phyloP scores from a whole-genome alignment of 2,329 filamentous ascomycete species.

The Sarocladium strictum region DNA sequence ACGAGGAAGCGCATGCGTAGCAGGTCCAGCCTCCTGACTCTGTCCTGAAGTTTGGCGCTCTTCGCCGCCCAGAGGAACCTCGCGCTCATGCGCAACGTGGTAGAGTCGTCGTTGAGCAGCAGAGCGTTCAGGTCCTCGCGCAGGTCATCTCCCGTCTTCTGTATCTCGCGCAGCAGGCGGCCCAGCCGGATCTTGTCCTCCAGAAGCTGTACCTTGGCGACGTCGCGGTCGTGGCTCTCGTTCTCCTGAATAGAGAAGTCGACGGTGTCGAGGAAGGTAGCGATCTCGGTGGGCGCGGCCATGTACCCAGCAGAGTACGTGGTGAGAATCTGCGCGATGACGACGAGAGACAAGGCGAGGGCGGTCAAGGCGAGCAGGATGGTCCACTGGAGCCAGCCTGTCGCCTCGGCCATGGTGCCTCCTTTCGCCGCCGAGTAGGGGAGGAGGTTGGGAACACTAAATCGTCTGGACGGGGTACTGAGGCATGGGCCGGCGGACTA shows the following conservation, averaged over 20 bases:
- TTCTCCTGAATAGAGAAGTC: constrained; percentile 60
- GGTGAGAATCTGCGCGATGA: constrained; percentile 45
- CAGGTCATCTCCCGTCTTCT: constrained; percentile 53
- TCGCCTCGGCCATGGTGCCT: constrained; percentile 19
- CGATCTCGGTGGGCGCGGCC: constrained; percentile 52
- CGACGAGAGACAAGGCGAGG: constrained; percentile 47
- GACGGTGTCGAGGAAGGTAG: constrained; percentile 51
- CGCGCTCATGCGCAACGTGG: constrained; percentile 39
- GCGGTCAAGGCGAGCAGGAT: constrained; percentile 53
- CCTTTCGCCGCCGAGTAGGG: not conserved
- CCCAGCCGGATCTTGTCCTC: constrained; percentile 58
- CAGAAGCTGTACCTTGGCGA: constrained; percentile 49
- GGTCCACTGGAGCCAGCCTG: constrained; percentile 48
- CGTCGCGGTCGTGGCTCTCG: constrained; percentile 56
- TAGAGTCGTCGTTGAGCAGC: constrained; percentile 38
- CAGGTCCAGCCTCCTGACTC: constrained; percentile 52
- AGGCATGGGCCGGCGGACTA: constrained; percentile 5
- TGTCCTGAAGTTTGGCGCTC: constrained; percentile 48
- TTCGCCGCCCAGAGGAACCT: constrained; percentile 54
- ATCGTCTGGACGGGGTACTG: not conserved
- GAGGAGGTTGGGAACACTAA: not conserved
- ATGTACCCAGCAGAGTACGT: constrained; percentile 51
- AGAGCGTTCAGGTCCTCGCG: constrained; percentile 52
- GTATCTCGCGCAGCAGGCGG: constrained; percentile 55
- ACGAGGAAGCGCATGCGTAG: constrained; percentile 60